phyloP scores from a whole-genome alignment of 176 grass and related monocot species.

The Otatea glauca region DNA sequence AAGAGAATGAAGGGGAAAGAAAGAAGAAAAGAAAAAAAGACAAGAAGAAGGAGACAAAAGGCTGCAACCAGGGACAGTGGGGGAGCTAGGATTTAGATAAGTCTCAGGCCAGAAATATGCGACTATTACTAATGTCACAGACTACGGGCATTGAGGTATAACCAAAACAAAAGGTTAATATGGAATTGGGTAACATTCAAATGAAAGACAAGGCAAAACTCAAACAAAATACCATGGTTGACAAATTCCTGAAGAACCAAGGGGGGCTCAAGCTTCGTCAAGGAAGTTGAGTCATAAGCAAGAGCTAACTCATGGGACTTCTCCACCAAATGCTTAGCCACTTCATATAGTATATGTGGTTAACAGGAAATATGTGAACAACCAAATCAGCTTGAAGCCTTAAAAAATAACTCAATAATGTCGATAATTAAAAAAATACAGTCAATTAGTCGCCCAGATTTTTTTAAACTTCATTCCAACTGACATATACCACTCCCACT shows the following conservation, averaged over 20 bases:
- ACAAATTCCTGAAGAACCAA: conserved; percentile 98
- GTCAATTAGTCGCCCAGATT: not conserved
- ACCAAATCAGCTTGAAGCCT: not conserved
- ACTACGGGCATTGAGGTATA: too few relatives aligned
- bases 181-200: not conserved
- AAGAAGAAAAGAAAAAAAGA: too few relatives aligned
- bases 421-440: not conserved
- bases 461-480: not conserved
- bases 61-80: too few relatives aligned
- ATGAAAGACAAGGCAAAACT: not conserved
- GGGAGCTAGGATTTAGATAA: too few relatives aligned
- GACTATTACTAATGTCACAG: too few relatives aligned
- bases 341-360: conserved; percentile 54
- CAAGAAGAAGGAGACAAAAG: too few relatives aligned
- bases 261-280: conserved; percentile 82
- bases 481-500: too few relatives aligned
- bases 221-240: conserved; percentile 69
- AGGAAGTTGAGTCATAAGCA: conserved; percentile 81
- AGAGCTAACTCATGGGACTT: conserved; percentile 92
- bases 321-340: conserved; percentile 88
- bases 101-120: too few relatives aligned
- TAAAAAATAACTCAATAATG: conserved; percentile 17
- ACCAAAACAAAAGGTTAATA: conserved; percentile 24
- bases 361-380: not conserved
- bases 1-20: too few relatives aligned